These are phyloP conservation scores for Striga asiatica DNA, from an alignment of 257 asterid genomes.

Conservation along the genomic window DNA sequence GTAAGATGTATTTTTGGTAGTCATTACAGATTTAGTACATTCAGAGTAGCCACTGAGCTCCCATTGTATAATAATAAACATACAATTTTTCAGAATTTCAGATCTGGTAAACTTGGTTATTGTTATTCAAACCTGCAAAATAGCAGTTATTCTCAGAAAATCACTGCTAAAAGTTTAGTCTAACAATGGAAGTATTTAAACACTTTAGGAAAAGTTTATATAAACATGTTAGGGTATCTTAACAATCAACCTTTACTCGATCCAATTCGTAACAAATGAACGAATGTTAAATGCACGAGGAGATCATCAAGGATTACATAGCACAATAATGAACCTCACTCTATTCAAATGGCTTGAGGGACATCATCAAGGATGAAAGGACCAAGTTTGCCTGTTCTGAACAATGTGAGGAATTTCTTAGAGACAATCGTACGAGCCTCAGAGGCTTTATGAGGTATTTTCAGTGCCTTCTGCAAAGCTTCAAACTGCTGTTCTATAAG, in stretches of 20 bases:
- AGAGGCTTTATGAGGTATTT: slow-evolving; percentile 57
- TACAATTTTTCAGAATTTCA: not conserved
- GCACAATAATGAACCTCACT: no score
- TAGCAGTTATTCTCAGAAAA: no score
- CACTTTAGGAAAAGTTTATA: no score
- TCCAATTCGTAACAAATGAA: no score
- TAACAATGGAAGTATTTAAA: no score
- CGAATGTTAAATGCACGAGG: no score
- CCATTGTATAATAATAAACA: not conserved
- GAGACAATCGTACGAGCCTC: slow-evolving; percentile 66
- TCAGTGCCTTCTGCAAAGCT: slow-evolving; percentile 54
- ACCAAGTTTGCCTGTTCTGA: slow-evolving; percentile 77
- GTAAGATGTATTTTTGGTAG: no score
- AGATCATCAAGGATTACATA: no score
- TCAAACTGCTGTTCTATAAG: slow-evolving; percentile 75
- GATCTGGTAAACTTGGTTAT: not conserved
- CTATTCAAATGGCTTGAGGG: slow-evolving; percentile 29
- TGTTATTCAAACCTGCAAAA: not conserved
- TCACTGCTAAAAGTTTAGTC: no score
- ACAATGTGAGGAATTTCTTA: slow-evolving; percentile 65
- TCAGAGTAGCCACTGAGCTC: not conserved
- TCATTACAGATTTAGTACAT: no score
- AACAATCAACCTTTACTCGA: no score
- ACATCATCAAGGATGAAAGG: slow-evolving; percentile 79
- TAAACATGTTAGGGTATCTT: no score